A percentile compares a stretch with the other conserved stretches of the same genome.
Conservation (phyloP, 2,329 filamentous ascomycete genomes). For the Plectosphaerella sp. region DNA sequence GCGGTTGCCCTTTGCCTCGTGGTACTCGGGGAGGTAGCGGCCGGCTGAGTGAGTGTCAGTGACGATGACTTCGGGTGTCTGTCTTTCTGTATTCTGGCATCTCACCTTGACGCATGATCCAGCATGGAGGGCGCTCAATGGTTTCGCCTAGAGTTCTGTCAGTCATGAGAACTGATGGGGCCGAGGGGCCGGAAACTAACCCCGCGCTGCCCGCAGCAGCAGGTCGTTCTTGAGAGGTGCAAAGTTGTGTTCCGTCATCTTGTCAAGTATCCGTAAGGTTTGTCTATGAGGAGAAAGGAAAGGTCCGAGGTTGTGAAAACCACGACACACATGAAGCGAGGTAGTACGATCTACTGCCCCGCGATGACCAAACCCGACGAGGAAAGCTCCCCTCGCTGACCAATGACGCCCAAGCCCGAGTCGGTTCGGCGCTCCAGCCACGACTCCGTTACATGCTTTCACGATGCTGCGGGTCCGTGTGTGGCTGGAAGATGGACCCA, state of each 20-base stretch:
- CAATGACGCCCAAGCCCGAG: background rate
- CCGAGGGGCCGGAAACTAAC: conserved; percentile 41
- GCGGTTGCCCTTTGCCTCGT: conserved; percentile 81
- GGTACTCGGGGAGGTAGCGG: conserved; percentile 95
- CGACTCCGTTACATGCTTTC: background rate
- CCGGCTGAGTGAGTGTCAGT: conserved; percentile 57
- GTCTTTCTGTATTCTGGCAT: background rate
- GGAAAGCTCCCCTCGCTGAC: background rate
- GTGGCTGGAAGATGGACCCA: background rate
- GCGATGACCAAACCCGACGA: background rate
- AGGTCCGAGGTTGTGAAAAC: background rate
- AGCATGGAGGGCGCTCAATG: conserved; percentile 90
- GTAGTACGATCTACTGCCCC: background rate
- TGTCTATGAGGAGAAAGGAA: background rate
- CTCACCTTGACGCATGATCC: conserved; percentile 98
- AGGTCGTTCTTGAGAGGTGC: conserved; percentile 89
- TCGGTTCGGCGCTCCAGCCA: background rate
- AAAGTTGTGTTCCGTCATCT: conserved; percentile 66
- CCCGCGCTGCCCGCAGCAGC: conserved; percentile 83
- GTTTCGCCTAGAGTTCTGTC: conserved; percentile 61
- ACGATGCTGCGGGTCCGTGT: background rate
- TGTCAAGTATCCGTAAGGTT: conserved; percentile 17
- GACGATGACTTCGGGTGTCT: conserved; percentile 3
- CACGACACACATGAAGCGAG: no score
- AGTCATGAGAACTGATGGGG: conserved; percentile 4